A percentile compares a stretch with the other conserved stretches of the same genome.
phyloP scores from a whole-genome alignment of 768 basidiomycete species.

The Leccinum imitatum region DNA sequence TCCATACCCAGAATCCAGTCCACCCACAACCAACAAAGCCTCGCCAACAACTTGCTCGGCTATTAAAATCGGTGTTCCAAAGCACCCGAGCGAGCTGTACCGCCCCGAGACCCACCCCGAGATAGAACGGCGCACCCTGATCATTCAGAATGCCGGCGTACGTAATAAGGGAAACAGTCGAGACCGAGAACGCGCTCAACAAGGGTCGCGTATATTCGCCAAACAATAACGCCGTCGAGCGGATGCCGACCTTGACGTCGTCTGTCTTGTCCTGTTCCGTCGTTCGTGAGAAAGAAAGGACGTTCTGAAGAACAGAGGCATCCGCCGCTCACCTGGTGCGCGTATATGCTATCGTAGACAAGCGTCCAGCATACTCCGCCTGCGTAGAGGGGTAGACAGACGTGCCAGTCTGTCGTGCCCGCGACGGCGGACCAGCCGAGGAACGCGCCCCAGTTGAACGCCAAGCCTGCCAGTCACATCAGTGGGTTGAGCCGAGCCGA shows the following conservation, averaged over 20 bases:
- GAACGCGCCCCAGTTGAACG: conserved; percentile 97
- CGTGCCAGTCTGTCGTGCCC: conserved; percentile 74
- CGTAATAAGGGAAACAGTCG: conserved; percentile 71
- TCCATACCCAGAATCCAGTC: conserved; percentile 87
- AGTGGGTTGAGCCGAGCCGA: too few relatives aligned
- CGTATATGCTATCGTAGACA: conserved; percentile 97
- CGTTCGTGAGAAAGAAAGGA: background rate
- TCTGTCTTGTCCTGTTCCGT: conserved; percentile 79
- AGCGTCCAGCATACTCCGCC: conserved; percentile 93
- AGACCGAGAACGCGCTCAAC: conserved; percentile 68
- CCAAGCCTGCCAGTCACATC: conserved; percentile 38
- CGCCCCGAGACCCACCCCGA: conserved; percentile 71
- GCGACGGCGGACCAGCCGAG: conserved; percentile 96
- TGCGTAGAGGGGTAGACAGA: conserved; percentile 85
- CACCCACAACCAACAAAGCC: conserved; percentile 88
- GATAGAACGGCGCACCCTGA: conserved; percentile 76
- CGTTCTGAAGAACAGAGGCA: background rate
- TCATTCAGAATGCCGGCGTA: conserved; percentile 80
- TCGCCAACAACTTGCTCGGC: conserved; percentile 80
- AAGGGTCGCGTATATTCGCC: conserved; percentile 73
- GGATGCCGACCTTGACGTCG: conserved; percentile 85
- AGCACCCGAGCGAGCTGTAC: conserved; percentile 79
- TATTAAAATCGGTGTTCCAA: conserved; percentile 71
- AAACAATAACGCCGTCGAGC: conserved; percentile 92
- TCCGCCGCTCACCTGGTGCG: conserved; percentile 71